Evolutionary conservation across 2,329 filamentous ascomycete genomes (phyloP).

Genomic region (Alternaria triticina): DNA sequence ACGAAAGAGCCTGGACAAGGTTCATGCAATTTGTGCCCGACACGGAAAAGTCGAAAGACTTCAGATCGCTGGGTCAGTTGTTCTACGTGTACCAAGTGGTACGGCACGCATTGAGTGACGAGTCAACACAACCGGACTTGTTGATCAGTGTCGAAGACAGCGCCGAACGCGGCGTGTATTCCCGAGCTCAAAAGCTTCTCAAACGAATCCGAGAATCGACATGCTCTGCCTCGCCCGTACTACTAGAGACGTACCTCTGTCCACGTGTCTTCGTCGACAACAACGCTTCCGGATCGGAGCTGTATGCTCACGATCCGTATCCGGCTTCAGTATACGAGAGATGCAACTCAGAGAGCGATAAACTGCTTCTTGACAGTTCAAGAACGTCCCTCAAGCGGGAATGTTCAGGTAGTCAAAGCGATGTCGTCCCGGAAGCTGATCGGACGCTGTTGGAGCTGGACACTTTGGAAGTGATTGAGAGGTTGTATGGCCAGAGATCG

Average conservation of each 20-base stretch:
- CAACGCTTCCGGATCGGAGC: background rate
- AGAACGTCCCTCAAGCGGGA: fast-evolving
- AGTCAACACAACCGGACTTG: background rate
- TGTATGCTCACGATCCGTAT: background rate
- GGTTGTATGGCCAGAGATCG: background rate
- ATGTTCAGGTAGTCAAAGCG: background rate
- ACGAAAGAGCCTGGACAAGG: background rate
- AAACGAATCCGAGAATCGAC: background rate
- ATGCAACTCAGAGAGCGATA: background rate
- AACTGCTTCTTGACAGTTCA: background rate
- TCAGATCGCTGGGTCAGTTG: background rate
- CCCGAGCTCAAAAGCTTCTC: background rate
- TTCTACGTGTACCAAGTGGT: background rate
- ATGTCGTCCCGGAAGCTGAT: background rate
- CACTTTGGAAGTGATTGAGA: background rate
- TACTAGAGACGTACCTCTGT: background rate
- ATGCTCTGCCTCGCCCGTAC: fast-evolving
- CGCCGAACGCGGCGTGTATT: background rate
- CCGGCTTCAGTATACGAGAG: background rate
- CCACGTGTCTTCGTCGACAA: background rate
- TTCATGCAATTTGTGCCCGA: background rate
- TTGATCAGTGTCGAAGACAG: background rate
- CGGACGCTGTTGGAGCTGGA: background rate
- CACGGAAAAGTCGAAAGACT: background rate
- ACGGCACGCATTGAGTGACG: background rate